Evolutionary conservation across 2,329 filamentous ascomycete species (phyloP), one percentile per base, ranked within the genome.

Genomic region (Diaporthe aspalathi): DNA sequence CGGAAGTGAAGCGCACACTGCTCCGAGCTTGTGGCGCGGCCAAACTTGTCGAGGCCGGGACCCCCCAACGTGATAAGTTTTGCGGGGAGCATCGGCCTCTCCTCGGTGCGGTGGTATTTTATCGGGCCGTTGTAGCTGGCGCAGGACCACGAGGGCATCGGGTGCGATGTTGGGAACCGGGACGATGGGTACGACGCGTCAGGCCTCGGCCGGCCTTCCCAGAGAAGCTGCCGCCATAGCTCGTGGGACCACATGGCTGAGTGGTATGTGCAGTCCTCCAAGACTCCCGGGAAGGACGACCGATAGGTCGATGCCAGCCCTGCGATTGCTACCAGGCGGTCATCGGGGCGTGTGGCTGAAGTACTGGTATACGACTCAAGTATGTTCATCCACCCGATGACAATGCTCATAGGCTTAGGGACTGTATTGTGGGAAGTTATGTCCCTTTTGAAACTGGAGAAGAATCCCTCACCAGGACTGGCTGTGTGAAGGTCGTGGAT

Each of bases 261-360:
- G 27, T 67, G 49, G 22, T 54, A 67, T 17, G 16, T 24, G 8
- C 32, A 22, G 11, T 40, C 32, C 32, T 45, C 35, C 7, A 53
- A n/a, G 20, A 29, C 3, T 17, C 5, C 22, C 4, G 49, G 35
- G 32, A n/a, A 54, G 2, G 12, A 7, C 6, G 29, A 40, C 29
- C 6, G 11, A 14, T 52, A 27, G 22, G 49, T 14, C 14, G 57
- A 47, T 20, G 49, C 47, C 11, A 67, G 32, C 7, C 63, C 63
- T 29, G 63, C 63, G 32, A 67, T 67, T 14, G 63, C 49, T 20
- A 53, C 63, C 20, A 67, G 14, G 24, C 63, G 63, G 32, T 67
- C 63, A n/a, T 67, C 63, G 2, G 22, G 22, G 5, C 38, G 27
- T 5, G 63, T 67, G 6, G 40, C 63, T 20, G 63, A 67, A 2